A percentile compares a stretch with the other conserved stretches of the same genome.
These are phyloP conservation scores for Trichosporon asahii DNA, from an alignment of 1,284 basidiomycete species.

Conservation along the genomic window DNA sequence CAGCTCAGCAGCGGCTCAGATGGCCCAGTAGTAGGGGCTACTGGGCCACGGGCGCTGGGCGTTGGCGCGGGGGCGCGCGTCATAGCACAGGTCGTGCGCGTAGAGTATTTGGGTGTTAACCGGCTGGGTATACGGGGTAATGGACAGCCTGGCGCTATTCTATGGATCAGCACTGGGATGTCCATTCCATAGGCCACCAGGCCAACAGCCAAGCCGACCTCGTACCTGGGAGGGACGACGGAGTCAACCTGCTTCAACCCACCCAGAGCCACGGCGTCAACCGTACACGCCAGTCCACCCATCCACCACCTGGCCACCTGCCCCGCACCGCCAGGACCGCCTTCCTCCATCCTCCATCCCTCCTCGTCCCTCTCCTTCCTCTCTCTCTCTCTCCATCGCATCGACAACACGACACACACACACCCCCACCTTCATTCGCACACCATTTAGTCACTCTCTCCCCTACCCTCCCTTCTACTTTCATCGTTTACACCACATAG, in stretches of 20 bases:
- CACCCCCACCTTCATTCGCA: not conserved
- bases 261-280: not conserved
- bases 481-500: not conserved
- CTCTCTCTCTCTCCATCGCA: not conserved
- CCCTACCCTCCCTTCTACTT: not conserved
- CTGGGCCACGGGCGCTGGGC: not conserved
- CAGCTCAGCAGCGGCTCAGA: too few species aligned
- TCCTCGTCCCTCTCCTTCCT: not conserved
- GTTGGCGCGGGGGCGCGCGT: not conserved
- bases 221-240: not conserved
- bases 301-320: not conserved
- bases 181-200: not conserved
- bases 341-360: not conserved
- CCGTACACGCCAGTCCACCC: not conserved
- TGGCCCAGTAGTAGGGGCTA: too few species aligned
- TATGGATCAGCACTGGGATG: not conserved
- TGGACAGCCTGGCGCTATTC: too few species aligned
- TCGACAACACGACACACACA: not conserved
- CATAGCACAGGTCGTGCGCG: not conserved
- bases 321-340: not conserved
- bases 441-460: slow-evolving; percentile 8
- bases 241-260: not conserved
- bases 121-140: too few species aligned
- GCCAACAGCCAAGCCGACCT: not conserved
- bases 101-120: too few species aligned